These are phyloP conservation scores for Salisapilia sapeloensis DNA, from an alignment of 352 stramenopile genomes.

Conservation along the genomic window DNA sequence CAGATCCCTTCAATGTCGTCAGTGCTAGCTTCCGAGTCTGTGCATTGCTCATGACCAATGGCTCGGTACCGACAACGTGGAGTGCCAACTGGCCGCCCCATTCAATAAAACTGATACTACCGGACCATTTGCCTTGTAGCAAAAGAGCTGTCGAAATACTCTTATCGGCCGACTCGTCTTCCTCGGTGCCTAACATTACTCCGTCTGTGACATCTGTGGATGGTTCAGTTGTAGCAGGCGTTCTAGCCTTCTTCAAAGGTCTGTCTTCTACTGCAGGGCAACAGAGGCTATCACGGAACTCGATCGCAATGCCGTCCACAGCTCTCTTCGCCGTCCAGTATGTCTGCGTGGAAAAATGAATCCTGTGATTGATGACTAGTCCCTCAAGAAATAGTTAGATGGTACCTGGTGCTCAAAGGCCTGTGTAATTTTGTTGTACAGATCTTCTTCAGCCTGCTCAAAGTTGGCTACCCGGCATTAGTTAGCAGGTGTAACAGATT, in stretches of 20 bases:
- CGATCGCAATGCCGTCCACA: conserved; percentile 58
- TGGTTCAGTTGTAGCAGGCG: no score
- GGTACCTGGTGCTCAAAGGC: conserved; percentile 37
- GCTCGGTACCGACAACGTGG: conserved; percentile 49
- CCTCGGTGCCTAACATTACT: no score
- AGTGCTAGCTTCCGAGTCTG: conserved; percentile 64
- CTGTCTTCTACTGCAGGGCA: conserved; percentile 52
- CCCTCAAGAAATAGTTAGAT: no score
- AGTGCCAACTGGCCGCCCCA: conserved; percentile 66
- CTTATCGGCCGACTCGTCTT: conserved; percentile 7
- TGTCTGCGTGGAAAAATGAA: conserved; percentile 14
- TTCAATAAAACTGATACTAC: conserved; percentile 76
- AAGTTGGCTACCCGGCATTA: conserved; percentile 37
- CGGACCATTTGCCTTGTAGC: conserved; percentile 46
- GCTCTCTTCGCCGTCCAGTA: conserved; percentile 54
- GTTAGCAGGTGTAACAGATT: no score
- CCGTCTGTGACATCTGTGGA: no score
- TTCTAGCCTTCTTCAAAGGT: no score
- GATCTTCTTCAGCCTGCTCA: conserved; percentile 65
- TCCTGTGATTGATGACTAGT: no score
- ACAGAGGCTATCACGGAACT: conserved; percentile 62
- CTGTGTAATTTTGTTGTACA: conserved; percentile 48
- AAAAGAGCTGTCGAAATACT: conserved; percentile 24
- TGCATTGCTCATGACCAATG: conserved; percentile 62
- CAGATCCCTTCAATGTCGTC: conserved; percentile 20